Evolutionary conservation across 2,329 filamentous ascomycete genomes (phyloP).

Genomic region (Aureobasidium mangrovei): DNA sequence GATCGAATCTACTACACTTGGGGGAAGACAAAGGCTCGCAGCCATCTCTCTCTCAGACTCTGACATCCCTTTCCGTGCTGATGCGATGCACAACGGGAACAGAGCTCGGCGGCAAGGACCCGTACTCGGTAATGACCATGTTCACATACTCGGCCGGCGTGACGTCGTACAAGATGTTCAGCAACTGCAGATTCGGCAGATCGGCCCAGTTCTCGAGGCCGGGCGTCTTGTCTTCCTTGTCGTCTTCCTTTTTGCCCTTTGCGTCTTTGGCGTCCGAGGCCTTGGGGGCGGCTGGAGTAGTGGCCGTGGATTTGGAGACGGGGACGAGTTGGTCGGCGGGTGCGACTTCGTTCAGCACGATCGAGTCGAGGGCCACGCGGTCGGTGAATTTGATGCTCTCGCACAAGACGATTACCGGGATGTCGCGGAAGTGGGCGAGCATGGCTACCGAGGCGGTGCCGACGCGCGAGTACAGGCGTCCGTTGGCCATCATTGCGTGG

Average conservation of each 20-base stretch:
- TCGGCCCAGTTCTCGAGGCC: conserved; percentile 47
- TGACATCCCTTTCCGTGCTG: conserved; percentile 32
- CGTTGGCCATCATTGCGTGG: conserved; percentile 93
- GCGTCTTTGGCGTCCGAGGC: neutral
- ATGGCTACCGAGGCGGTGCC: conserved; percentile 84
- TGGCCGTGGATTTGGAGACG: neutral
- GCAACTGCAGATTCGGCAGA: conserved; percentile 51
- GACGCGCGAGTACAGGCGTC: conserved; percentile 75
- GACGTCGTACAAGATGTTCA: conserved; percentile 82
- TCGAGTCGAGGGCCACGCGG: conserved; percentile 80
- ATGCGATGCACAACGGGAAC: conserved; percentile 66
- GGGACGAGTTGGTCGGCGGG: conserved; percentile 56
- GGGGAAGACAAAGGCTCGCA: too few relatives aligned
- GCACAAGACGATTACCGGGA: conserved; percentile 81
- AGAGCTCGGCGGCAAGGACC: conserved; percentile 74
- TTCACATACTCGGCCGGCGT: conserved; percentile 81
- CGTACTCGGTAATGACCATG: conserved; percentile 85
- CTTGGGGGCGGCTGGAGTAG: neutral
- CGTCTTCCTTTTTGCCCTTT: conserved; percentile 19
- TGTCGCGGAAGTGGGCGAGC: conserved; percentile 63
- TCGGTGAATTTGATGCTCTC: conserved; percentile 94
- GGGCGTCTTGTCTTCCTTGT: conserved; percentile 25
- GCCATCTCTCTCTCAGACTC: conserved; percentile 3
- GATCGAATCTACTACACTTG: too few relatives aligned
- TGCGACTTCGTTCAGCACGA: conserved; percentile 89